Base-by-base conservation (phyloP, 306 rosid species). In the Astragalus membranaceus region DNA sequence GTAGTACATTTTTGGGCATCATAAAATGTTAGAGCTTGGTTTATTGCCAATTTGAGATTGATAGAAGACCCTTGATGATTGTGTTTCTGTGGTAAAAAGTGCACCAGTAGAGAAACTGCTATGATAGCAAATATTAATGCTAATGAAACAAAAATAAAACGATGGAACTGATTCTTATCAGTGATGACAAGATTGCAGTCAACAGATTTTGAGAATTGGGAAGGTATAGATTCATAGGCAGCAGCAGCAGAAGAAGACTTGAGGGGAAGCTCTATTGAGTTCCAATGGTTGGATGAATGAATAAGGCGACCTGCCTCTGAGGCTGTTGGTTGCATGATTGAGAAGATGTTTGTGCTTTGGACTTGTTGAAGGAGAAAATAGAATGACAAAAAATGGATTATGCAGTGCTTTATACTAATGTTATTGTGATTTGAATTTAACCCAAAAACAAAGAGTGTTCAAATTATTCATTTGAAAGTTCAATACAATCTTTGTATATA, bases 1-100 rank as follows among this genome's bases (percentile, higher is more conserved):
- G 9, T 4, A 56, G 67, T 83, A 88, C 98, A 92, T 70, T 88
- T 92, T 68, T 88, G 92, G n/a, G 91, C 91, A 61, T 92, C 91
- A 57, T 83, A 89, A 69, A 92, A 88, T 9, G 85, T 82, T 11
- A 89, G 91, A 78, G 95, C 91, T 53, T 81, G 95, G 64, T 84
- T 86, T 39, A 92, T 64, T 36, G 92, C 92, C 17, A 85, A 64
- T 42, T 83, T 88, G 63, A 85, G 79, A 80, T 88, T 66, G 64
- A 61, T 67, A 8, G 88, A 75, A 76, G 88, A 29, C 1, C 30
- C 75, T 43, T 83, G 81, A 64, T 71, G 81, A 32, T 51, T 69
- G 61, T 80, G 82, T 37, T 74, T 79, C 20, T 7, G 85, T 42
- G 86, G 86, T 49, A 86, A 51, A 81, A 89, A 82, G 57, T 54